A percentile compares a stretch with the other conserved stretches of the same genome.
Evolutionary conservation across 768 basidiomycete genomes (phyloP).

Genomic region (Tricholoma bakamatsutake): DNA sequence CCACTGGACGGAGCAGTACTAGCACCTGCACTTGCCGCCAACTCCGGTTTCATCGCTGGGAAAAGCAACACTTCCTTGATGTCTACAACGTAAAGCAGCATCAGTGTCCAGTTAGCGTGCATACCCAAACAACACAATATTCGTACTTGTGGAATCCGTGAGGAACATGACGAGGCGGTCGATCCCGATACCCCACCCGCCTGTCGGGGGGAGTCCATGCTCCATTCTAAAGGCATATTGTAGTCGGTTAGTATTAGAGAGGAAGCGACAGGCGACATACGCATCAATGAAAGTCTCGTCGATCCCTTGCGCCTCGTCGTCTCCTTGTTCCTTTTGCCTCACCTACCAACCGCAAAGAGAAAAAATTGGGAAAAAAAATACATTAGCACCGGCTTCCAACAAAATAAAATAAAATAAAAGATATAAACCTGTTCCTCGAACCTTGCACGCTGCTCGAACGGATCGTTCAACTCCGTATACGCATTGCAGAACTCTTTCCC

Average conservation of each 20-base stretch:
- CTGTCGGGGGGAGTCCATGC: slow-evolving; percentile 85
- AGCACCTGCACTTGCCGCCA: not conserved
- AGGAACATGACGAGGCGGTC: slow-evolving; percentile 99
- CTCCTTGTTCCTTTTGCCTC: slow-evolving; percentile 92
- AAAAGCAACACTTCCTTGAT: slow-evolving; percentile 97
- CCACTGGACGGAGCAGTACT: not conserved
- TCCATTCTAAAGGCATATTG: slow-evolving; percentile 57
- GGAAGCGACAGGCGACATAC: slow-evolving; percentile 29
- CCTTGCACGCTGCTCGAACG: slow-evolving; percentile 89
- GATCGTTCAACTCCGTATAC: slow-evolving; percentile 99
- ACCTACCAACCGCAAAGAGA: slow-evolving; percentile 31
- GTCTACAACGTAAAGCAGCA: slow-evolving; percentile 36
- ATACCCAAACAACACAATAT: slow-evolving; percentile 1
- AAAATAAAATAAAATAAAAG: not conserved
- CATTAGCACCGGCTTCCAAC: not conserved
- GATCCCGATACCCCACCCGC: slow-evolving; percentile 95
- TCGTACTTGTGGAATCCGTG: slow-evolving; percentile 87
- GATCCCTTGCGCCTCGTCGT: slow-evolving; percentile 96
- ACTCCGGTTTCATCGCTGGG: slow-evolving; percentile 92
- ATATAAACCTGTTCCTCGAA: slow-evolving; percentile 84
- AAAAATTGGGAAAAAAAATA: no score
- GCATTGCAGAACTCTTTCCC: slow-evolving; percentile 99
- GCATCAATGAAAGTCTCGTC: slow-evolving; percentile 96
- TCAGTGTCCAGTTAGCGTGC: not conserved
- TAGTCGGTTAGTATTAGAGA: not conserved